Evolutionary conservation across 1,284 basidiomycete genomes (phyloP).

Genomic region (Phlebopus sp.): DNA sequence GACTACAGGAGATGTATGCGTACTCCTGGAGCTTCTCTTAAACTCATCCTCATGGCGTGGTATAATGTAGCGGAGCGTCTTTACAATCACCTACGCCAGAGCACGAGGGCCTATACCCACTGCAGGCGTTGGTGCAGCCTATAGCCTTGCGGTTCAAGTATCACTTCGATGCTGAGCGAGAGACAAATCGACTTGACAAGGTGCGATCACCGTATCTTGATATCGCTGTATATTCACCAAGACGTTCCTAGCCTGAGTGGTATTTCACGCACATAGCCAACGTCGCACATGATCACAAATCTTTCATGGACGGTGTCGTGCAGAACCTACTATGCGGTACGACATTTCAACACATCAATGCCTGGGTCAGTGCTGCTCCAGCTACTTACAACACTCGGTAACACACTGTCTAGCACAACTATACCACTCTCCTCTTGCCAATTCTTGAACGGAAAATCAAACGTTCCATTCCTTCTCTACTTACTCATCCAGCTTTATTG

Average conservation of each 20-base stretch:
- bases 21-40: neutral
- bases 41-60: neutral
- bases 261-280: slow-evolving; percentile 91
- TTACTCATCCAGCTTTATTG: slow-evolving; percentile 79
- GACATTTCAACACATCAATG: slow-evolving; percentile 64
- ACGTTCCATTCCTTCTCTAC: slow-evolving; percentile 70
- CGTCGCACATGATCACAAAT: slow-evolving; percentile 74
- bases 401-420: slow-evolving; percentile 62
- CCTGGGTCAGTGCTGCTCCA: slow-evolving; percentile 57
- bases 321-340: slow-evolving; percentile 68
- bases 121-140: slow-evolving; percentile 84
- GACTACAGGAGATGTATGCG: slow-evolving; percentile 73
- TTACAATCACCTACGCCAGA: slow-evolving; percentile 22
- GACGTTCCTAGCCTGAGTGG: slow-evolving; percentile 81
- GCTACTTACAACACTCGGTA: slow-evolving; percentile 3
- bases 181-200: slow-evolving; percentile 94
- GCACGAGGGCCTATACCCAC: slow-evolving; percentile 66
- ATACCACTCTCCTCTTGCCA: slow-evolving; percentile 69
- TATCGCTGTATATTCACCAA: neutral
- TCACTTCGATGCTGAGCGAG: slow-evolving; percentile 86
- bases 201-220: slow-evolving; percentile 36
- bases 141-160: slow-evolving; percentile 90
- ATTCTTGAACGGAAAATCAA: slow-evolving; percentile 70
- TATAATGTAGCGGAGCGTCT: slow-evolving; percentile 51
- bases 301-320: slow-evolving; percentile 74